Base-by-base conservation (phyloP, 2,329 filamentous ascomycete genomes). In the Dothideomycetes sp. region DNA sequence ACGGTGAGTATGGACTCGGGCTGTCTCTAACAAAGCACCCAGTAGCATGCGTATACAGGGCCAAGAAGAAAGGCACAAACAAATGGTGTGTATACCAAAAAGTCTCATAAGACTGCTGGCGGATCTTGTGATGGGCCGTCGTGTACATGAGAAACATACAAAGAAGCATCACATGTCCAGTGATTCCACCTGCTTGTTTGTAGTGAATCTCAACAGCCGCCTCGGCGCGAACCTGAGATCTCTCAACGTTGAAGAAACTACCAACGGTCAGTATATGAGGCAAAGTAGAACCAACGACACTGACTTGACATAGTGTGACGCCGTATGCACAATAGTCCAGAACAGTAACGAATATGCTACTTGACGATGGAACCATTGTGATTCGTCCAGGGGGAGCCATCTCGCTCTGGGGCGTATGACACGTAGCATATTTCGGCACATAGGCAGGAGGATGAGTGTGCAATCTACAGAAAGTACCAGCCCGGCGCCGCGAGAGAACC, bases 1-100 rank as follows among this genome's bases (percentile, higher is more conserved):
- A 91, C 2, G 91, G 91, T 5, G 88, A 95, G 50, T 80, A 72
- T 2, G 79, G 75, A 0, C 75, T 55, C 4, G 69, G 60, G 2
- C 79, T 81, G 57, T 95, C 88, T 49, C 91, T 84, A 30, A 98
- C 91, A 65, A 98, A 98, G 64, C 91, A 98, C 44, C 87, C 88
- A 5, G 84, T 85, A 2, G 91, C 89, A 61, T 98, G 91, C 10
- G 89, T 96, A 63, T 96, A 98, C 50, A 98, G 78, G 34, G 77
- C 89, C 33, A 98, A 72, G 55, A 96, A 65, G 62, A 98, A 98
- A 2, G 91, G 89, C 45, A 98, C 83, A 55, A 96, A 96, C n/a
- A 98, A 75, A 55, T 98, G 91, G 63, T 98, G 91, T 1, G 87
- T 94, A 64, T 98, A 98, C 91, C 91, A 98, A 60, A 98, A 98